Base-by-base conservation (phyloP, 192 early-diverging fungal species). In the Funneliformis geosporum region DNA sequence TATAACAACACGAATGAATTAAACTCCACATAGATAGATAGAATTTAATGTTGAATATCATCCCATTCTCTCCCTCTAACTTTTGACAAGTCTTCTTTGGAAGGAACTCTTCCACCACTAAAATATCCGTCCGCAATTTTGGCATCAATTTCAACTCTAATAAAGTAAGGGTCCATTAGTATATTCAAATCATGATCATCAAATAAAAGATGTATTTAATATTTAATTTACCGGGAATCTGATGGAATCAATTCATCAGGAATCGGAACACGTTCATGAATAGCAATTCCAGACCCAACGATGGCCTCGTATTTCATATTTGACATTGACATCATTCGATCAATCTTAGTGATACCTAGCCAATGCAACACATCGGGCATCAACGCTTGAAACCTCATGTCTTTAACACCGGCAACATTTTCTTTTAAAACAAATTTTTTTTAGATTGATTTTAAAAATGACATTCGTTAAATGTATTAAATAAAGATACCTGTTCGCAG, bases 51-150 rank as follows among this genome's bases (percentile, higher is more conserved):
- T 21, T 85, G 86, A 59, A 91, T 83, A 44, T 94, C 93, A 47
- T 95, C 91, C 93, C 94, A 95, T 55, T 89, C 92, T 73, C 94
- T 92, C 8, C 96, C 96, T 82, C 94, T 94, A 23, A 93, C 91
- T 11, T 84, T 82, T 18, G 88, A 79, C 55, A 98, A 82, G 55
- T 91, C 89, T 8, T 87, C 87, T 2, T 86, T 85, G 6, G 87
- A 86, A 0, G 89, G 89, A 28, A 89, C 87, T 10, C 83, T 84
- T 47, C 89, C 90, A 21, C 85, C 92, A 12, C 93, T 94, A 82
- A 98, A 98, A 85, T 98, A 98, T 0, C 96, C 96, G n/a, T 94
- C 90, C 9, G 95, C 96, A 70, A 98, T 93, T 88, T 98, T 98
- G 60, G 96, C 96, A 74, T 98, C 95, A 82, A 98, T 98, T 85